Percentiles rank a stretch among this genome's conserved stretches.
Conservation (phyloP, 1,284 basidiomycete species). For the Rhizoctonia solani region DNA sequence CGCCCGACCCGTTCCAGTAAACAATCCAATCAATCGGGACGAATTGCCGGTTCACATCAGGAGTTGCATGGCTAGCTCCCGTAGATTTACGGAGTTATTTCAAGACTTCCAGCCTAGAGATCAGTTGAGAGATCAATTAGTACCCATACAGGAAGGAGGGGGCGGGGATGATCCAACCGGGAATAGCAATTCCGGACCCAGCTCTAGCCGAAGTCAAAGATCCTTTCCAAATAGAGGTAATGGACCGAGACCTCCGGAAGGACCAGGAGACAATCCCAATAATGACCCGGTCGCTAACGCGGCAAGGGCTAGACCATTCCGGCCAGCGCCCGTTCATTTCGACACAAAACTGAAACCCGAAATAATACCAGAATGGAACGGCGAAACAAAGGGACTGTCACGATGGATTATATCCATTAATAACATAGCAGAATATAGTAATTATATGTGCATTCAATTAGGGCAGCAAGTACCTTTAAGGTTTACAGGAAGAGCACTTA, state of each 20-base stretch:
- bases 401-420: background rate
- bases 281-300: background rate
- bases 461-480: background rate
- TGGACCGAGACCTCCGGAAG: background rate
- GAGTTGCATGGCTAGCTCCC: too few species aligned
- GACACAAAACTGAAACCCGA: background rate
- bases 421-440: background rate
- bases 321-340: slow-evolving; percentile 38
- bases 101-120: too few species aligned
- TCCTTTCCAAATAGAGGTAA: background rate
- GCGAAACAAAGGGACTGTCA: background rate
- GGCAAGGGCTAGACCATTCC: slow-evolving; percentile 5
- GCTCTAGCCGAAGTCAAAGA: too few species aligned
- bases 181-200: too few species aligned
- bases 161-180: too few species aligned
- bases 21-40: too few species aligned
- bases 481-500: too few species aligned
- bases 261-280: background rate
- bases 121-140: too few species aligned
- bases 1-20: too few species aligned
- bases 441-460: background rate
- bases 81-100: too few species aligned
- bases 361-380: slow-evolving; percentile 5
- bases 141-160: too few species aligned
- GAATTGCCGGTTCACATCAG: too few species aligned